These are phyloP conservation scores for Cinchona pubescens DNA, from an alignment of 257 asterid species.

Conservation along the genomic window DNA sequence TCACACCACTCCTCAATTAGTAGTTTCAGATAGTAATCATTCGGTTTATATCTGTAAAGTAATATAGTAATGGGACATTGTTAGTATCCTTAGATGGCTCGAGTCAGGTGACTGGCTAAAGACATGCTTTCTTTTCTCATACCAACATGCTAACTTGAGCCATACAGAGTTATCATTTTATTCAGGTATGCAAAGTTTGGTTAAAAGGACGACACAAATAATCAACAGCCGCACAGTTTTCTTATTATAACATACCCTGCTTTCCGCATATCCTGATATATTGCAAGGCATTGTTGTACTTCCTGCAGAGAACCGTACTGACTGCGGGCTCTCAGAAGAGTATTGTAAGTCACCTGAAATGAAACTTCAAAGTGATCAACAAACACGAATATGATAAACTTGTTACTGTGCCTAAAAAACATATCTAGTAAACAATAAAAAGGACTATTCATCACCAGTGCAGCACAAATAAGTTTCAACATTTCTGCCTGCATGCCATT, in stretches of 20 bases:
- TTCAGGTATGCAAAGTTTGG: not conserved
- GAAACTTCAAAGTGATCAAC: constrained; percentile 15
- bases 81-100: constrained; percentile 7
- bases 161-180: not conserved
- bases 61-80: not conserved
- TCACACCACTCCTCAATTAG: constrained; percentile 97
- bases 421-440: not conserved
- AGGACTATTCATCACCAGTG: constrained; percentile 2
- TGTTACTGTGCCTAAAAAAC: not conserved
- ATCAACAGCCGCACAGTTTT: not conserved
- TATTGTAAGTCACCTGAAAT: constrained; percentile 82
- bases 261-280: constrained; percentile 90
- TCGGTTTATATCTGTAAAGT: constrained; percentile 69
- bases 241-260: constrained; percentile 60
- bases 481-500: not conserved
- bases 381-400: not conserved
- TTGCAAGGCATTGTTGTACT: constrained; percentile 79
- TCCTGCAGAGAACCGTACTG: constrained; percentile 74
- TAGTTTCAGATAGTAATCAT: constrained; percentile 83
- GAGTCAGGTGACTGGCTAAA: not conserved
- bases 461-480: not conserved
- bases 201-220: not conserved
- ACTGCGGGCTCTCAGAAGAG: constrained; percentile 82
- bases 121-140: not conserved
- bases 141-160: not conserved